Evolutionary conservation across 352 stramenopile species (phyloP), one percentile per base, ranked within the genome.

Genomic region (Elongisporangium undulatum): DNA sequence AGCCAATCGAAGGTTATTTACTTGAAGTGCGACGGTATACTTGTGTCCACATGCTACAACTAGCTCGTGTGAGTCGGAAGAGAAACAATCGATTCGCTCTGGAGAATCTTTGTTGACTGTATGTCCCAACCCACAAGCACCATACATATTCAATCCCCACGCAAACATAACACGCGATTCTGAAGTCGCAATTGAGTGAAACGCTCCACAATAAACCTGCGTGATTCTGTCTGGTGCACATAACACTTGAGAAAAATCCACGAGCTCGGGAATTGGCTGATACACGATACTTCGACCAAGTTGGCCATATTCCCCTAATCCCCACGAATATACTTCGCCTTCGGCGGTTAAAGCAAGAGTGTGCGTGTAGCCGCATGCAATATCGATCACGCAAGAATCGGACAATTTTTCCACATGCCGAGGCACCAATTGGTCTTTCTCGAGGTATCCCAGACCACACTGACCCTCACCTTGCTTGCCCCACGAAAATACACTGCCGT

Each of bases 241-340:
- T 6, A 90, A 56, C 21, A 79, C 63, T 0, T 63, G 41, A 4
- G 69, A 69, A 15, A 90, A 63, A 38, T 92, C 81, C 12, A 94
- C 74, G 26, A 71, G 64, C 17, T 89, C 79, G 16, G 85, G 85
- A 15, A 92, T 49, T 0, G 85, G 85, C 52, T 94, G 82, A 62
- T 94, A 94, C 6, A 94, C 83, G 51, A 89, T 78, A 0, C 89
- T 88, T 54, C 95, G 94, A 5, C 92, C 92, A 16, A 97, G 81
- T 39, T 96, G 79, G 0, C 92, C 92, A 58, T 97, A 97, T 58
- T 97, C 88, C 22, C 92, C 92, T 4, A 92, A 66, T 38, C 92
- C 92, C 89, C 88, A 97, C 13, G 87, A 93, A 64, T 90, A 96
- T 17, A 97, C 63, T 45, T 97, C 84, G 4, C 88, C 87, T 23